phyloP scores from a whole-genome alignment of 176 grass and related monocot species.

The Triticum urartu region DNA sequence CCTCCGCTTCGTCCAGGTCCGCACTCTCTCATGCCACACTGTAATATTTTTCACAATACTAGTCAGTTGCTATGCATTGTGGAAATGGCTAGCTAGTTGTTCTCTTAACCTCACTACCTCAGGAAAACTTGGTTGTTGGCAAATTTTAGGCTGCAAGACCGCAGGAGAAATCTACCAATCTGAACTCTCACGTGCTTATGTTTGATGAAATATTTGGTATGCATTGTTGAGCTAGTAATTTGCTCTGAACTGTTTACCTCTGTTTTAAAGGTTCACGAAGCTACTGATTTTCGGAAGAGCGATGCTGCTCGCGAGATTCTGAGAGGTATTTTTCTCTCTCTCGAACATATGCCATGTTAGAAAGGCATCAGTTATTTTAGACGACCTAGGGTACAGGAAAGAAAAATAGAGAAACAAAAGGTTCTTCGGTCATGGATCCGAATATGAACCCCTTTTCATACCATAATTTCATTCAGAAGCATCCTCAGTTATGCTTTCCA shows the following conservation, averaged over 20 bases:
- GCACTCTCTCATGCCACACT: neutral
- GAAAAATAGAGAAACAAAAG: neutral
- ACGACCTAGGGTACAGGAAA: neutral
- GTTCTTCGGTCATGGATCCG: neutral
- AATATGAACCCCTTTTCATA: neutral
- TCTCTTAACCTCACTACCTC: neutral
- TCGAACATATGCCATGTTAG: neutral
- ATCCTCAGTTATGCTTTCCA: neutral
- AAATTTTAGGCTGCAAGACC: neutral
- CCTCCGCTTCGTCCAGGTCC: constrained; percentile 40
- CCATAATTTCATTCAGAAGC: neutral
- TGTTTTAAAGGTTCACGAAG: constrained; percentile 38
- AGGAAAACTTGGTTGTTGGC: neutral
- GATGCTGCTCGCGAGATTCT: constrained; percentile 50
- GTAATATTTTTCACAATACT: neutral
- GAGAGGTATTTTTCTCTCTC: constrained; percentile 33
- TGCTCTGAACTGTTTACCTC: constrained; percentile 24
- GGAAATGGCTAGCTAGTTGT: neutral
- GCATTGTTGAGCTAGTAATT: neutral
- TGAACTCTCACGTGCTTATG: neutral
- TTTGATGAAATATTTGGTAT: neutral
- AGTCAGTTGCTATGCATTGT: neutral
- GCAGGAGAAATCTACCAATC: neutral
- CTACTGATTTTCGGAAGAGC: constrained; percentile 42
- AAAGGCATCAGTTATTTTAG: neutral